Evolutionary conservation across 768 basidiomycete species (phyloP), one percentile per base, ranked within the genome.

Genomic region (Dioszegia aurantiaca): DNA sequence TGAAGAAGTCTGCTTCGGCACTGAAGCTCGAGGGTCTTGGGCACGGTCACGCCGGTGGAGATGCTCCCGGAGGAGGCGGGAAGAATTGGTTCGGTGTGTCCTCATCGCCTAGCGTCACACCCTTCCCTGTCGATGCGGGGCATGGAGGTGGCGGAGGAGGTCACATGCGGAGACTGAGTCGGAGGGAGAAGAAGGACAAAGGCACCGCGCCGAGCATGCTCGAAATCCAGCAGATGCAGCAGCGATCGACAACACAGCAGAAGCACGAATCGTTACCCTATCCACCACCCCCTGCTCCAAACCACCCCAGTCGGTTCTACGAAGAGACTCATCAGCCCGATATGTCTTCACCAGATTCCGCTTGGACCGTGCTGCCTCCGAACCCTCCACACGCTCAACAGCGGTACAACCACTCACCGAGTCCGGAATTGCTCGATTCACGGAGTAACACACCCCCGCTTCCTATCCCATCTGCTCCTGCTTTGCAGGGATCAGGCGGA

Each of bases 61-160:
- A 27, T 16, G 56, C n/a, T n/a, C n/a, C 37, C 37, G 36, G n/a
- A 40, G 51, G 51, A 23, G 39, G 39, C 4, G 51, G 51, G 26
- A 53, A 53, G 51, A 53, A 28, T 24, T 53, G 51, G 51, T 53
- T 53, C 40, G 51, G 51, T 14, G 51, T 30, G 1, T 10, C 12
- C 1, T 24, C 37, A 2, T 31, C 53, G 42, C 37, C 37, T 6
- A 54, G 48, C 39, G 63, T 64, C 9, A 70, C 69, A 17, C 69
- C 69, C 1, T 70, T 67, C 54, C 69, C 69, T 2, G 49, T 66
- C 4, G 67, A 71, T 37, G 43, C 55, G 23, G 69, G 67, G 2
- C 36, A 53, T 36, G 51, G 51, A 26, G 51, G 63, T 19, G 36
- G 36, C 3, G 46, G n/a, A 4, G 30, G 28, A n/a, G 54, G 40